phyloP scores from a whole-genome alignment of 2,329 filamentous ascomycete species.

The Eutypa lata region DNA sequence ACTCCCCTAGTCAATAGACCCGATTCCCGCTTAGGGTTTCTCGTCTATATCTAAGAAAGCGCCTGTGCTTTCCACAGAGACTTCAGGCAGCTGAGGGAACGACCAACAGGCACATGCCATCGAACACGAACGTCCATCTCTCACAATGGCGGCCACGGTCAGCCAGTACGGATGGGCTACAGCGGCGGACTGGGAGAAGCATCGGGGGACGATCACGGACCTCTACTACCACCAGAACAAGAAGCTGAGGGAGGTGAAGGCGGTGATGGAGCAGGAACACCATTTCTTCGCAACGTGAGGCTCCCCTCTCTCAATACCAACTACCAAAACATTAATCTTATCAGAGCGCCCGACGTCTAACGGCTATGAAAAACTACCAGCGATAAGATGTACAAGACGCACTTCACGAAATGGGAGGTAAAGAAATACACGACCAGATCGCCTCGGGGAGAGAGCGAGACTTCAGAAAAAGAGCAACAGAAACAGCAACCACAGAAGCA shows the following conservation, averaged over 20 bases:
- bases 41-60: neutral
- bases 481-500: too few relatives aligned
- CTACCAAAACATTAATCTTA: too few relatives aligned
- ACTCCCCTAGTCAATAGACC: neutral
- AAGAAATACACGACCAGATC: neutral
- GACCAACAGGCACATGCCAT: neutral
- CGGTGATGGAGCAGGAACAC: conserved; percentile 1
- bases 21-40: neutral
- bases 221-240: conserved; percentile 3
- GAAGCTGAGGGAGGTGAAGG: conserved; percentile 1
- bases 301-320: neutral
- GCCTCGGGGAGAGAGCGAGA: neutral
- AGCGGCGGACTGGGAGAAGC: neutral
- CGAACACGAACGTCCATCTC: neutral
- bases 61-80: neutral
- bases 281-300: conserved; percentile 3
- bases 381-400: conserved; percentile 3
- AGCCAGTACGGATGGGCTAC: conserved; percentile 1
- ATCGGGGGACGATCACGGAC: neutral
- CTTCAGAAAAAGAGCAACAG: too few relatives aligned
- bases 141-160: neutral
- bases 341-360: neutral
- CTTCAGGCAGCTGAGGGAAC: neutral
- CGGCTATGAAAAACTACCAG: neutral
- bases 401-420: conserved; percentile 1